phyloP scores from a whole-genome alignment of 805 yeast species.

The Monosporozyma yasuniensis region DNA sequence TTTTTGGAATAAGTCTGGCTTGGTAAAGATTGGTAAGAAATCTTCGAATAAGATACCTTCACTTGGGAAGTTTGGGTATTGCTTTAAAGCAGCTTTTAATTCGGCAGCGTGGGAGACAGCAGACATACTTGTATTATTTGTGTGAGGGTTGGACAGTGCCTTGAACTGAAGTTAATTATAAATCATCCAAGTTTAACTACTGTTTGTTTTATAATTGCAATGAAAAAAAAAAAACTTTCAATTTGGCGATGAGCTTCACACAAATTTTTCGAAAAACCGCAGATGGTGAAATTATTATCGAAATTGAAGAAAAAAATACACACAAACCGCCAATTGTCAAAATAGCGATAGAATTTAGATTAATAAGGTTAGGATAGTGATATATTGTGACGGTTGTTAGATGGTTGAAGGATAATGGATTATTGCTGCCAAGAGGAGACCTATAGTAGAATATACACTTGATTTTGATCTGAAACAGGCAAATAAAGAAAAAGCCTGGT shows the following conservation, averaged over 20 bases:
- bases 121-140: conserved; percentile 14
- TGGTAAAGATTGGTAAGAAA: conserved; percentile 85
- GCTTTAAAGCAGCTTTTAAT: conserved; percentile 48
- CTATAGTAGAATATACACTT: too few species aligned
- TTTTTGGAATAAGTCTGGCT: conserved; percentile 72
- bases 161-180: too few species aligned
- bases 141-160: neutral
- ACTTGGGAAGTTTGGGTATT: conserved; percentile 89
- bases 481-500: neutral
- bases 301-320: neutral
- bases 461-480: neutral
- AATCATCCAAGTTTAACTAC: neutral
- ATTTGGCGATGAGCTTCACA: neutral
- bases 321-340: neutral
- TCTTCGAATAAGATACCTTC: conserved; percentile 94
- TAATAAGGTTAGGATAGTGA: too few species aligned
- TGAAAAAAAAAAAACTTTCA: neutral
- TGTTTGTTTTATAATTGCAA: neutral
- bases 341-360: too few species aligned
- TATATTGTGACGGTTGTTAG: too few species aligned
- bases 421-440: too few species aligned
- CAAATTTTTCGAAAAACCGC: neutral
- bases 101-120: conserved; percentile 34
- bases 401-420: too few species aligned
- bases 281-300: too few species aligned